These are phyloP conservation scores for Adenanthera pavonina DNA, from an alignment of 306 rosid genomes.

Conservation along the genomic window DNA sequence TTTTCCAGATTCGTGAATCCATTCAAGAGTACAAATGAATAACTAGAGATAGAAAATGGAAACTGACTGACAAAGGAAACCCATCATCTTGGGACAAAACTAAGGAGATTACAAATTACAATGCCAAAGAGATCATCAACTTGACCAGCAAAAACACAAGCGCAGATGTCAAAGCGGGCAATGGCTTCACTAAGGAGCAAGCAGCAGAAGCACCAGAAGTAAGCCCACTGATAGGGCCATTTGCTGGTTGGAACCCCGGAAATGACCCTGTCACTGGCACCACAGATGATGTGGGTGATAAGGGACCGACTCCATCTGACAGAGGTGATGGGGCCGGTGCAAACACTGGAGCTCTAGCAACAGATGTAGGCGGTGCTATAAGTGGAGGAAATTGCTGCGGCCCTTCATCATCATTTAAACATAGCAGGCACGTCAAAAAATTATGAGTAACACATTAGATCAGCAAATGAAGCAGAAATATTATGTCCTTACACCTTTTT, in stretches of 20 bases:
- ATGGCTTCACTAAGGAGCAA: slow-evolving; percentile 53
- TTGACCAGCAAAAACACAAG: slow-evolving; percentile 44
- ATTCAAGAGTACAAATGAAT: slow-evolving; percentile 35
- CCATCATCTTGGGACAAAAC: slow-evolving; percentile 22
- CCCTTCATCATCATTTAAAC: slow-evolving; percentile 47
- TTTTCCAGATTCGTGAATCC: slow-evolving; percentile 33
- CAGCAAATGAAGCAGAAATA: neutral
- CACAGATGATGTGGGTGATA: slow-evolving; percentile 41
- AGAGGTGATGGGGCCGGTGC: slow-evolving; percentile 67
- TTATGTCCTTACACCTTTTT: neutral
- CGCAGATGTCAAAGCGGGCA: slow-evolving; percentile 42
- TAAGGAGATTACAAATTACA: slow-evolving; percentile 49
- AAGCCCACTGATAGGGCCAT: slow-evolving; percentile 54
- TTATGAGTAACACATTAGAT: neutral
- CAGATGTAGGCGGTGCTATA: slow-evolving; percentile 65
- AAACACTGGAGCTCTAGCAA: slow-evolving; percentile 43
- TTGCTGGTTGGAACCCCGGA: slow-evolving; percentile 58
- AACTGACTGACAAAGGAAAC: slow-evolving; percentile 30
- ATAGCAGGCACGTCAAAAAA: neutral
- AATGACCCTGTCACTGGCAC: slow-evolving; percentile 57
- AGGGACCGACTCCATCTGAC: slow-evolving; percentile 46
- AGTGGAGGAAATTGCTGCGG: slow-evolving; percentile 66
- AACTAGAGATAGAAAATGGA: slow-evolving; percentile 26
- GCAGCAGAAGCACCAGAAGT: slow-evolving; percentile 49
- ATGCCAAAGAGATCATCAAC: slow-evolving; percentile 40